phyloP scores from a whole-genome alignment of 805 yeast species.

The Saccharomycopsis fibuligera region DNA sequence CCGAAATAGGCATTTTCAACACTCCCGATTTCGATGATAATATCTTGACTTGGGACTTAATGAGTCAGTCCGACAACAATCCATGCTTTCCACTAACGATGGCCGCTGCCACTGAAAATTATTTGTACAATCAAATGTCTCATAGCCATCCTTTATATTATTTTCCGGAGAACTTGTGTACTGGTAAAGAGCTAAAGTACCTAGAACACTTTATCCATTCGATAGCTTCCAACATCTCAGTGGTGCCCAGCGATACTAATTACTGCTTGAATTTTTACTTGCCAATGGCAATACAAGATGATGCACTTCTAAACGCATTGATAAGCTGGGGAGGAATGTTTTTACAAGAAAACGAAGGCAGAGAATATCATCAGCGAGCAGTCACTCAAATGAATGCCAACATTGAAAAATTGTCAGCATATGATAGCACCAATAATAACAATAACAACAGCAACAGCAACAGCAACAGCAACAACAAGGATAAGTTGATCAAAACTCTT shows the following conservation, averaged over 20 bases:
- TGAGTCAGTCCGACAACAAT: too few species aligned
- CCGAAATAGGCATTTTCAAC: too few species aligned
- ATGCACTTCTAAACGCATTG: slow-evolving; percentile 10
- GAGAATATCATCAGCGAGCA: slow-evolving; percentile 1
- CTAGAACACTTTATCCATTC: slow-evolving; percentile 10
- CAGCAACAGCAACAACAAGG: neutral
- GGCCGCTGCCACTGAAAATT: too few species aligned
- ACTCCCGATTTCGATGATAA: too few species aligned
- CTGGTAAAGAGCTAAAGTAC: slow-evolving; percentile 7
- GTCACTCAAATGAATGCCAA: neutral
- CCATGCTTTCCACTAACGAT: too few species aligned
- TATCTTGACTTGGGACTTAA: too few species aligned
- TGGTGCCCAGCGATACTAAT: slow-evolving; percentile 13
- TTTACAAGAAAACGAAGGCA: neutral
- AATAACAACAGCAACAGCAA: too few species aligned
- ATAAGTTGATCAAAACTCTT: slow-evolving; percentile 1
- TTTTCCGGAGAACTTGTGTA: slow-evolving; percentile 1
- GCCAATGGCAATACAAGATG: slow-evolving; percentile 15
- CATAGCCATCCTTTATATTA: slow-evolving; percentile 7
- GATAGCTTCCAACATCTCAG: slow-evolving; percentile 9
- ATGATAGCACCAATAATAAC: too few species aligned
- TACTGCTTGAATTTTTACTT: slow-evolving; percentile 14
- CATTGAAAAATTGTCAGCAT: neutral
- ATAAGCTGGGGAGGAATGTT: slow-evolving; percentile 18
- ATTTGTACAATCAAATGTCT: slow-evolving; percentile 1